Evolutionary conservation across 192 early-diverging fungal species (phyloP).

Genomic region (Chytriomyces sp.): DNA sequence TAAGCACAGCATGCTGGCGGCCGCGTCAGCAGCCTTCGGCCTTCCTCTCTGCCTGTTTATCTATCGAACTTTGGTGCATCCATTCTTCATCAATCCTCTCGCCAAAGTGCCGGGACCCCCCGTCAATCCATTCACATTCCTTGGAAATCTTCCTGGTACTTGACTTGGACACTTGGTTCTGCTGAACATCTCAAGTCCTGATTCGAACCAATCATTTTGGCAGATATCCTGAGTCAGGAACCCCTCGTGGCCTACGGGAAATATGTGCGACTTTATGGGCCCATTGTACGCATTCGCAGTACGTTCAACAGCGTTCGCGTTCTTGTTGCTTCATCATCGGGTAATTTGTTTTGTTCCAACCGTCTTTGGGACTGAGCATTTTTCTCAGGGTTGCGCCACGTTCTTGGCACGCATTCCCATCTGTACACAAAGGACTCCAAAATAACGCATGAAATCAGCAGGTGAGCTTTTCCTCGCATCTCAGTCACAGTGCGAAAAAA

Average conservation of each 20-base stretch:
- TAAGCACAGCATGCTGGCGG: neutral
- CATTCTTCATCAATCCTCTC: slow-evolving; percentile 1
- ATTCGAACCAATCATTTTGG: neutral
- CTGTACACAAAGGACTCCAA: neutral
- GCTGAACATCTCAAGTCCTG: neutral
- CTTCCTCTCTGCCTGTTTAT: neutral
- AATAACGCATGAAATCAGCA: neutral
- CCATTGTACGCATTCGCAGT: neutral
- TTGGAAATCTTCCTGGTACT: slow-evolving; percentile 15
- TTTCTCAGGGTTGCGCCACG: neutral
- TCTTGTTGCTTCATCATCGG: slow-evolving; percentile 20
- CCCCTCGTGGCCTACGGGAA: neutral
- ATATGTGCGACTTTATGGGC: neutral
- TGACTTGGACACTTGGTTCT: neutral
- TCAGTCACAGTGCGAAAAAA: neutral
- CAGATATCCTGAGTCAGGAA: neutral
- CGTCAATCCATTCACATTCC: neutral
- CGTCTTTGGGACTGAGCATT: neutral
- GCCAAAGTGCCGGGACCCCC: neutral
- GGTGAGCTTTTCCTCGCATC: no score
- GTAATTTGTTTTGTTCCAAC: neutral
- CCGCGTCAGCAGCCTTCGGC: neutral
- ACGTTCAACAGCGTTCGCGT: slow-evolving; percentile 15
- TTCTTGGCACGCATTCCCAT: slow-evolving; percentile 24
- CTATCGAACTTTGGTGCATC: slow-evolving; percentile 12